Evolutionary conservation across 2,329 filamentous ascomycete species (phyloP), one percentile per base, ranked within the genome.

Genomic region (Neocucurbitaria cava): DNA sequence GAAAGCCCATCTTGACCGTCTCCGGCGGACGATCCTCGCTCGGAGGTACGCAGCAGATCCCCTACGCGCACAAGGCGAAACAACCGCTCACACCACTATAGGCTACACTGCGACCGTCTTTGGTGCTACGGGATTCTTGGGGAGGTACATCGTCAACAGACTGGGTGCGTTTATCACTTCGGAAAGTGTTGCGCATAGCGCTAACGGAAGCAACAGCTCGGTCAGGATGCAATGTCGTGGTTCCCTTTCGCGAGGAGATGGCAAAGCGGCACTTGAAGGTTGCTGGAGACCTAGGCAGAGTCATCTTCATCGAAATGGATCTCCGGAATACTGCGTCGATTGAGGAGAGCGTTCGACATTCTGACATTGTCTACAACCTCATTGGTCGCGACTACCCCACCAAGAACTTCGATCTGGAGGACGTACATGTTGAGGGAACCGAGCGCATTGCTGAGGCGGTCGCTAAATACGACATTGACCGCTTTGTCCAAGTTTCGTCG

Each of bases 181-280:
- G 10, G 18, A 1, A n/a, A 26, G 36, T 28, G 23, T n/a, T 45
- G 17, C 21, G 39, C 15, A 21, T 30, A 41, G 44, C 36, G 48
- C 66, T 74, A 64, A 72, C 40, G 15, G 47, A 10, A 48, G 44
- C 44, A 68, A 71, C 71, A 96, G 94, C 95, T 68, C 89, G 91
- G 61, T 87, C 92, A 80, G 95, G 95, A 88, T 96, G 92, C 79
- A 96, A 90, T 35, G 95, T 99, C 36, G 87, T 99, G 56, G 79
- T 98, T 56, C 95, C 95, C 45, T 99, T 87, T 83, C 89, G 95
- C 41, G 95, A 99, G 82, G 95, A 98, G 79, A 98, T 97, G 93
- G 83, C 89, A 68, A 98, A 98, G 85, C 89, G 95, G 68, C 94
- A 98, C 81, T 83, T 99, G 73, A 98, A 98, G 81, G 88, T 96